Evolutionary conservation across 1,284 basidiomycete genomes (phyloP), one percentile per base, ranked within the genome.

Genomic region (Sanghuangporus sanghuang): DNA sequence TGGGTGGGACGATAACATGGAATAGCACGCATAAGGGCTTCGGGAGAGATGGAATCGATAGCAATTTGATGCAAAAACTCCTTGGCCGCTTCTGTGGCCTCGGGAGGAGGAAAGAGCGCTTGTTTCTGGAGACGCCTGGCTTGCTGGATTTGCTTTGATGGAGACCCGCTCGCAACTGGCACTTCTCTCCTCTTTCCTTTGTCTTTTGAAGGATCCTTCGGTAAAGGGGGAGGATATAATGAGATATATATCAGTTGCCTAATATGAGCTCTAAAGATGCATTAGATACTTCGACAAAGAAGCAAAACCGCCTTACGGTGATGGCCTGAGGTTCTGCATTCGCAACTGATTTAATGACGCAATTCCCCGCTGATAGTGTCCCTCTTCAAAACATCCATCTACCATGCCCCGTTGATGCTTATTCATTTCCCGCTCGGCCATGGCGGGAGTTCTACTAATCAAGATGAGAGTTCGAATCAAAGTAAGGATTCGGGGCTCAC

Each of bases 311-410:
- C 75, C 86, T 71, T 70, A 87, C 87, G 75, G 68, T 2, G 81
- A 78, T 9, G 86, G 87, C 58, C 72, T 82, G 71, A 78, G 79
- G 23, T 77, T 74, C n/a, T 79, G 70, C 3, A 81, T 81, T 59
- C 85, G 82, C 5, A 90, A 73, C 62, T 86, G 83, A 64, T 84
- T 82, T 0, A 91, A 77, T 18, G 82, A 72, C 9, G 77, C 73
- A 32, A 89, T 85, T 1, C 84, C 89, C 7, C 81, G 77, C 66
- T 87, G 82, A 67, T 87, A 89, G 66, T 90, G 86, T 18, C 84
- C 84, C 71, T 91, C 89, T 67, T 91, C 89, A 44, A 91, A 83
- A 65, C 84, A 85, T 53, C 78, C 83, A 69, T 90, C 87, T 14
- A 89, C 84, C 11, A 89, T 73, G 42, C 78, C 80, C 35, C 80